These are phyloP conservation scores for Physcomitrium patens DNA, from an alignment of 225 moss, liverwort and hornwort genomes.

Conservation along the genomic window DNA sequence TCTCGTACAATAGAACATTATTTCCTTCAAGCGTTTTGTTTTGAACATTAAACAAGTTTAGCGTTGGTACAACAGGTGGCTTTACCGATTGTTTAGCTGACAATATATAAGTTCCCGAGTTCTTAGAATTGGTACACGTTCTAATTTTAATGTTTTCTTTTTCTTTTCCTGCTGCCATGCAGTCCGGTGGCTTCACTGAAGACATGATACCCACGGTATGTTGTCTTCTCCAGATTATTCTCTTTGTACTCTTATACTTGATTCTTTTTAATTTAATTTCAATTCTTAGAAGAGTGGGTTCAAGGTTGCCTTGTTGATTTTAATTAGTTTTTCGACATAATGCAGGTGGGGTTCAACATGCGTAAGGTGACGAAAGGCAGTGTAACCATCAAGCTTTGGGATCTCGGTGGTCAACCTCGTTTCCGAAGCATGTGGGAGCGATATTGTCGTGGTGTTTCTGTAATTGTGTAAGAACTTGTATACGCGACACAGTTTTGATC, in stretches of 20 bases:
- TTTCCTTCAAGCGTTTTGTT: background rate
- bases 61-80: background rate
- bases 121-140: slow-evolving; percentile 1
- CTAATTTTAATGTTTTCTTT: slow-evolving; percentile 16
- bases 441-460: slow-evolving; percentile 88
- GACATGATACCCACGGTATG: slow-evolving; percentile 94
- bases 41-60: background rate
- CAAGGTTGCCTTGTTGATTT: background rate
- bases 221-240: background rate
- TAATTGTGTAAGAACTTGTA: slow-evolving; percentile 75
- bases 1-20: background rate
- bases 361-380: slow-evolving; percentile 90
- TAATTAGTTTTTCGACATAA: background rate
- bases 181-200: slow-evolving; percentile 85
- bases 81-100: background rate
- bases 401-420: slow-evolving; percentile 95
- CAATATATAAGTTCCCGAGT: background rate
- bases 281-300: background rate
- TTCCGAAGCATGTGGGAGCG: slow-evolving; percentile 99
- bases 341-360: slow-evolving; percentile 97
- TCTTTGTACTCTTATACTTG: background rate
- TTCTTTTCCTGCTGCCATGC: slow-evolving; percentile 39
- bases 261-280: background rate
- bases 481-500: background rate
- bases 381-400: slow-evolving; percentile 96